Conservation (phyloP, 352 stramenopile genomes). For the Phytophthora rubi region DNA sequence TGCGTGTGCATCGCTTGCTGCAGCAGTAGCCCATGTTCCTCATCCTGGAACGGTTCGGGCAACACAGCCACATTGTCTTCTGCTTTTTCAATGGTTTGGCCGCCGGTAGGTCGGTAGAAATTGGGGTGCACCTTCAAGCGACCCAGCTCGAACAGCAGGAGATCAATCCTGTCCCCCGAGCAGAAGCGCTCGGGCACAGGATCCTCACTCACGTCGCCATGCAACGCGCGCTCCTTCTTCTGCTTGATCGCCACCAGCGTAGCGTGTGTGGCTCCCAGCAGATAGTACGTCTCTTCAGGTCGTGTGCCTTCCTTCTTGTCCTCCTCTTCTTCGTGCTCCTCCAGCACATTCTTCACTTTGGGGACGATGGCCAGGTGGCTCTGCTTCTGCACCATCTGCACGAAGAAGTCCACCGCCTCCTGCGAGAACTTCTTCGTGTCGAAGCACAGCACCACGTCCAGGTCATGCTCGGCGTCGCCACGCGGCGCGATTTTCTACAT, state of each 20-base stretch:
- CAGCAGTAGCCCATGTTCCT: conserved; percentile 72
- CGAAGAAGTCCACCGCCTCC: conserved; percentile 67
- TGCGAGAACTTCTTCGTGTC: conserved; percentile 61
- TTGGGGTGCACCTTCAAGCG: conserved; percentile 53
- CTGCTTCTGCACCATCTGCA: conserved; percentile 68
- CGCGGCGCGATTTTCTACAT: conserved; percentile 62
- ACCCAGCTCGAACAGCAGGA: conserved; percentile 76
- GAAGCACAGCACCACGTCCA: conserved; percentile 81
- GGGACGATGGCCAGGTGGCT: conserved; percentile 60
- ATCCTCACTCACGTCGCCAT: conserved; percentile 54
- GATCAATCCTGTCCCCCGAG: conserved; percentile 78
- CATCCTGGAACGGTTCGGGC: conserved; percentile 63
- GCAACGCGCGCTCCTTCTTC: conserved; percentile 55
- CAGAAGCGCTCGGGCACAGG: conserved; percentile 52
- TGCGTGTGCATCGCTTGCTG: conserved; percentile 73
- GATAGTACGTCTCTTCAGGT: conserved; percentile 47
- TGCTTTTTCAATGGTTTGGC: conserved; percentile 4
- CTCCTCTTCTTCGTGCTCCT: conserved; percentile 32
- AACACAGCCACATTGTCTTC: conserved; percentile 28
- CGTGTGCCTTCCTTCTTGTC: conserved; percentile 25
- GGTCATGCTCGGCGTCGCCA: conserved; percentile 58
- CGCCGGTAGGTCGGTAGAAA: conserved; percentile 17
- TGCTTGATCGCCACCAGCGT: conserved; percentile 70
- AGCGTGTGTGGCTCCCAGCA: conserved; percentile 57
- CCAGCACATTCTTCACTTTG: conserved; percentile 51